phyloP scores from a whole-genome alignment of 495 filamentous ascomycete species.

The Amphirosellinia nigrospora region DNA sequence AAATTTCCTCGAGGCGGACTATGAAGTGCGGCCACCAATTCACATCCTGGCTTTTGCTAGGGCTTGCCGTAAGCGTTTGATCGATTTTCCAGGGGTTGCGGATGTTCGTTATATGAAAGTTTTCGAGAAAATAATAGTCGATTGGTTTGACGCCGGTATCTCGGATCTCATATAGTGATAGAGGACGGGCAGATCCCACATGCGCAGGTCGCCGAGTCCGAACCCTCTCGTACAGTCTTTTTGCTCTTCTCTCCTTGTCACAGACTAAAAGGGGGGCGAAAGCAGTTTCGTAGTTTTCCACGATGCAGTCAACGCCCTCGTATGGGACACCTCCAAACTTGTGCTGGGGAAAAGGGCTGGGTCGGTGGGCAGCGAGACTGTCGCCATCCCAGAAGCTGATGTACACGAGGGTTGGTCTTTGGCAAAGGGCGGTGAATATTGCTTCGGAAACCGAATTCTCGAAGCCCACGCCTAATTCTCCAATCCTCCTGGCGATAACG shows the following conservation, averaged over 20 bases:
- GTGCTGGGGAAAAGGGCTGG: background rate
- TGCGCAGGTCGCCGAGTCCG: background rate
- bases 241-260: background rate
- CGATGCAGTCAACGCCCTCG: background rate
- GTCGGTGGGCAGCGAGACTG: background rate
- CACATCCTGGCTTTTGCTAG: background rate
- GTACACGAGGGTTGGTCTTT: constrained; percentile 5
- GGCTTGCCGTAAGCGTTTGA: too few species aligned
- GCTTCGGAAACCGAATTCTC: background rate
- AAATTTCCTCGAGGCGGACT: background rate
- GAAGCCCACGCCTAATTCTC: too few species aligned
- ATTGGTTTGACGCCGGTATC: constrained; percentile 1
- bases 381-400: constrained; percentile 3
- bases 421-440: background rate
- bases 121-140: constrained; percentile 17
- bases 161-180: background rate
- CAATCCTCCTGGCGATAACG: too few species aligned
- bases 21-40: constrained; percentile 3
- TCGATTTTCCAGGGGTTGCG: background rate
- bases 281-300: constrained; percentile 11
- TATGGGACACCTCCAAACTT: background rate
- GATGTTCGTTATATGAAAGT: background rate
- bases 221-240: background rate
- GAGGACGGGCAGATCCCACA: background rate
- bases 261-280: background rate